A percentile compares a stretch with the other conserved stretches of the same genome.
Conservation (phyloP, 495 filamentous ascomycete genomes). For the Aspergillus cavernicola region DNA sequence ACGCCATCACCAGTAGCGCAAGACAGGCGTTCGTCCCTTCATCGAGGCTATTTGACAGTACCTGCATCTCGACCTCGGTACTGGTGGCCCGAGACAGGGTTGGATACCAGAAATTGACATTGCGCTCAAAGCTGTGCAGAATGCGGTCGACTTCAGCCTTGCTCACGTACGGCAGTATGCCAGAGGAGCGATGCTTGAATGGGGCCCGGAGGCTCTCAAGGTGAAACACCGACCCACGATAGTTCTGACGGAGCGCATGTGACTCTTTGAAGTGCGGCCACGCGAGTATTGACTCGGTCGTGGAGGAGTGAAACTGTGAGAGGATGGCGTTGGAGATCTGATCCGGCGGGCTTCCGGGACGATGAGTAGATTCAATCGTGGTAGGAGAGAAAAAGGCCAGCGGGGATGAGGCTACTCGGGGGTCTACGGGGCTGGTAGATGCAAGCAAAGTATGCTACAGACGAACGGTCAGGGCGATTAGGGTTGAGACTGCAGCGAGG, state of each 20-base stretch:
- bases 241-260: conserved; percentile 3
- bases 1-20: conserved; percentile 1
- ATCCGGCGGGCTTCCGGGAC: background rate
- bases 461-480: background rate
- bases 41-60: background rate
- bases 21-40: conserved; percentile 4
- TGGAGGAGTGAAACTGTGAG: conserved; percentile 7
- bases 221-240: conserved; percentile 8
- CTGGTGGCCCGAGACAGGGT: conserved; percentile 1
- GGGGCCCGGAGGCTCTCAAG: conserved; percentile 2
- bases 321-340: conserved; percentile 12
- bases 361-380: conserved; percentile 4
- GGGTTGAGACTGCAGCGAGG: background rate
- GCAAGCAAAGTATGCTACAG: background rate
- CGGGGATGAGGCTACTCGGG: conserved; percentile 5
- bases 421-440: background rate
- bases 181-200: background rate
- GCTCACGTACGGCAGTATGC: background rate
- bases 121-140: conserved; percentile 5
- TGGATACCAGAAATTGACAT: conserved; percentile 13
- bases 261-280: conserved; percentile 12
- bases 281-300: conserved; percentile 10
- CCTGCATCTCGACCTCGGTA: conserved; percentile 1
- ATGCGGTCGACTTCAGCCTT: conserved; percentile 1
- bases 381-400: conserved; percentile 6